phyloP scores from a whole-genome alignment of 2,329 filamentous ascomycete genomes.

The Cladophialophora bantiana region DNA sequence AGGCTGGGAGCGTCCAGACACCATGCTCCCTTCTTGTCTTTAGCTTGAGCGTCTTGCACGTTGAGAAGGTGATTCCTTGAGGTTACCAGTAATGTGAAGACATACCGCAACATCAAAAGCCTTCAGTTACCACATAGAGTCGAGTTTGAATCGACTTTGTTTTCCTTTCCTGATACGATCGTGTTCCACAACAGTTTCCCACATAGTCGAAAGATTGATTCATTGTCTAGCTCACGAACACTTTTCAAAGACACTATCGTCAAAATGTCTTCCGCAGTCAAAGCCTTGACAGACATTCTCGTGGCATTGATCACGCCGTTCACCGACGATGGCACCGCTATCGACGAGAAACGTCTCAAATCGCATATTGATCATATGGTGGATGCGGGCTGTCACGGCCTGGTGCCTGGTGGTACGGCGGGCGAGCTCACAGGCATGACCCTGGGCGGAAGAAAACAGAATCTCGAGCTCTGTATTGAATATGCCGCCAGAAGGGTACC shows the following conservation, averaged over 20 bases:
- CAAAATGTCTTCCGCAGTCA: constrained; percentile 10
- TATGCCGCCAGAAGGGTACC: constrained; percentile 51
- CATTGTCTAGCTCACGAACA: too few species aligned
- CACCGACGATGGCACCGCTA: constrained; percentile 51
- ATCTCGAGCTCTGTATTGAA: constrained; percentile 50
- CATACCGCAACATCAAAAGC: too few species aligned
- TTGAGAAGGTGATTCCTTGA: too few species aligned
- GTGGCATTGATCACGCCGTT: constrained; percentile 60
- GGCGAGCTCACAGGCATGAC: constrained; percentile 59
- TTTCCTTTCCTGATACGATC: too few species aligned
- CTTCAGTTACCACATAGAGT: too few species aligned
- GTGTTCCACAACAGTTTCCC: too few species aligned
- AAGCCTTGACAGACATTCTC: constrained; percentile 49
- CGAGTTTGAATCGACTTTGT: too few species aligned
- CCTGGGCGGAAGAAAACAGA: constrained; percentile 55
- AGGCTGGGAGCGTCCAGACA: too few species aligned
- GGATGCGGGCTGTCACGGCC: constrained; percentile 55
- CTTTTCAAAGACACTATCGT: neutral
- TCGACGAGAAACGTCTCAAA: constrained; percentile 52
- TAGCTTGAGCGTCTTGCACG: too few species aligned
- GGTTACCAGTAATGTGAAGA: too few species aligned
- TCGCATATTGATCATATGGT: constrained; percentile 57
- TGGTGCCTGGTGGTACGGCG: constrained; percentile 60
- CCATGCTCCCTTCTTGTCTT: too few species aligned
- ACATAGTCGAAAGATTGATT: too few species aligned